Conservation (phyloP, 1,284 basidiomycete genomes). For the Xerocomus cyaneibrunnescens region DNA sequence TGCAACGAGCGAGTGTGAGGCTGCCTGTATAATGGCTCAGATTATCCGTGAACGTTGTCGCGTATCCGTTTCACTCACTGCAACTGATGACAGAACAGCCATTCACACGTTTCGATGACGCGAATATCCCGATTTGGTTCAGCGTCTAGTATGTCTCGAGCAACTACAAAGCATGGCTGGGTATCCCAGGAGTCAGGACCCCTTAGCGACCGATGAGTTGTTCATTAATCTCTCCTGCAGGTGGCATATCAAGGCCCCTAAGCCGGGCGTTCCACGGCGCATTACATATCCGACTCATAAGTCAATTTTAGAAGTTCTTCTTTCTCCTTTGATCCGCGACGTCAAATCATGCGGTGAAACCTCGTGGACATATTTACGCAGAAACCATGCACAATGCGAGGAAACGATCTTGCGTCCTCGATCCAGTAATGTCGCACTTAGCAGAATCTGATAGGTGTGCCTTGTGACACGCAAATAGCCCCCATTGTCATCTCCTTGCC, state of each 20-base stretch:
- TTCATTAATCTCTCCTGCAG: neutral
- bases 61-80: neutral
- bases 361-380: neutral
- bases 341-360: neutral
- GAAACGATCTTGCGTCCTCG: neutral
- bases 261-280: neutral
- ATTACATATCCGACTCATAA: conserved; percentile 1
- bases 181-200: neutral
- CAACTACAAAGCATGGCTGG: conserved; percentile 4
- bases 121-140: neutral
- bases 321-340: neutral
- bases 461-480: neutral
- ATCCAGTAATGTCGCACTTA: neutral
- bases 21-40: neutral
- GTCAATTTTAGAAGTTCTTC: neutral
- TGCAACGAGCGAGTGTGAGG: neutral
- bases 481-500: neutral
- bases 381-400: neutral
- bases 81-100: neutral
- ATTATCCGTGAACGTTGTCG: neutral
- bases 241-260: neutral
- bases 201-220: neutral
- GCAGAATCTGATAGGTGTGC: neutral
- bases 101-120: conserved; percentile 2
- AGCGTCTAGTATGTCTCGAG: neutral